A percentile compares a stretch with the other conserved stretches of the same genome.
Conservation (phyloP, 176 grass and related monocot species). For the Eragrostis curvula region DNA sequence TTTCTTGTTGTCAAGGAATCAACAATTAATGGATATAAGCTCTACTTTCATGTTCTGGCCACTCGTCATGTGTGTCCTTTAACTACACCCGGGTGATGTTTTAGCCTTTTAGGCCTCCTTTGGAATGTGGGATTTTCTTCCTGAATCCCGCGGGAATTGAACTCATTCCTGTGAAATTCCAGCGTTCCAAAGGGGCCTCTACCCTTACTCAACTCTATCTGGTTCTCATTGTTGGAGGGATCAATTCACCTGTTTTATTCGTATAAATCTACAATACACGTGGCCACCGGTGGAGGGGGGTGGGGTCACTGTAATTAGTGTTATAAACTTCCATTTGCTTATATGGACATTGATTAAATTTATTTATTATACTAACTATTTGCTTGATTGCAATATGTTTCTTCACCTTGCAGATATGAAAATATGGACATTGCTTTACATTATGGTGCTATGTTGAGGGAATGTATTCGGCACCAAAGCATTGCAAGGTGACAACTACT, state of each 20-base stretch:
- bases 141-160: not conserved
- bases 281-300: not conserved
- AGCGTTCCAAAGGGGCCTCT: not conserved
- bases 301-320: not conserved
- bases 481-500: constrained; percentile 77
- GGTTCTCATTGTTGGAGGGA: not conserved
- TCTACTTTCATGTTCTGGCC: not conserved
- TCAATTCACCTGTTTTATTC: not conserved
- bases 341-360: too few species aligned
- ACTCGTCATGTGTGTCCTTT: not conserved
- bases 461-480: constrained; percentile 98
- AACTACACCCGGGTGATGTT: not conserved
- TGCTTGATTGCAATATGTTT: constrained; percentile 4
- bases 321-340: constrained; percentile 1
- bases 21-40: not conserved
- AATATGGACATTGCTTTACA: constrained; percentile 96
- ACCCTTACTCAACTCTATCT: not conserved
- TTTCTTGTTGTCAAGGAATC: constrained; percentile 3
- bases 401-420: constrained; percentile 66
- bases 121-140: not conserved
- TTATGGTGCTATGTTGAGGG: constrained; percentile 96
- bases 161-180: not conserved
- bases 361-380: too few species aligned
- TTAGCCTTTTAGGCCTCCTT: not conserved
- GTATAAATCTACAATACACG: not conserved